These are phyloP conservation scores for Syzygium aqueum DNA, from an alignment of 345 rosid genomes.

Conservation along the genomic window DNA sequence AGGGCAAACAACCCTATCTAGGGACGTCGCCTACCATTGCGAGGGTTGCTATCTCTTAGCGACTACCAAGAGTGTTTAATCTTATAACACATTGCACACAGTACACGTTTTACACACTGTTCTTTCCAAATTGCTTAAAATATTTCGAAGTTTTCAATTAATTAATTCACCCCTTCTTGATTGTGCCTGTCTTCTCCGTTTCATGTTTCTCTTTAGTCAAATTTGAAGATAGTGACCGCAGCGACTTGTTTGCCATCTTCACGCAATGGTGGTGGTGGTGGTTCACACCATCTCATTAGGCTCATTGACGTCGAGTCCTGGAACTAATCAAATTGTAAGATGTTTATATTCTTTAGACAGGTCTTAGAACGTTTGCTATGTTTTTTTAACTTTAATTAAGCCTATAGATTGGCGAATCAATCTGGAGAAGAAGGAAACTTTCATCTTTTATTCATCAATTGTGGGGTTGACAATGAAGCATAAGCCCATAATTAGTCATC, in stretches of 20 bases:
- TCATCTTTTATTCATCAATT: neutral
- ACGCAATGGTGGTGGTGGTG: accelerated
- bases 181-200: neutral
- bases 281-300: accelerated
- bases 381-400: neutral
- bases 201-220: neutral
- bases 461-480: neutral
- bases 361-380: neutral
- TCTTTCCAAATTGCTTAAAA: neutral
- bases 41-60: neutral
- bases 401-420: neutral
- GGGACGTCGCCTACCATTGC: neutral
- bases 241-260: neutral
- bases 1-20: neutral
- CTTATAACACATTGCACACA: neutral
- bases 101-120: neutral
- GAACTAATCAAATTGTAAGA: neutral
- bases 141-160: neutral
- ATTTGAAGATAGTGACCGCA: neutral
- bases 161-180: neutral
- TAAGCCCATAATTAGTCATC: neutral
- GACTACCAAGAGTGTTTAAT: neutral
- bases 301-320: neutral
- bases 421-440: neutral
- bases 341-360: neutral